These are phyloP conservation scores for Lipomyces orientalis DNA, from an alignment of 805 yeast genomes.

Conservation along the genomic window DNA sequence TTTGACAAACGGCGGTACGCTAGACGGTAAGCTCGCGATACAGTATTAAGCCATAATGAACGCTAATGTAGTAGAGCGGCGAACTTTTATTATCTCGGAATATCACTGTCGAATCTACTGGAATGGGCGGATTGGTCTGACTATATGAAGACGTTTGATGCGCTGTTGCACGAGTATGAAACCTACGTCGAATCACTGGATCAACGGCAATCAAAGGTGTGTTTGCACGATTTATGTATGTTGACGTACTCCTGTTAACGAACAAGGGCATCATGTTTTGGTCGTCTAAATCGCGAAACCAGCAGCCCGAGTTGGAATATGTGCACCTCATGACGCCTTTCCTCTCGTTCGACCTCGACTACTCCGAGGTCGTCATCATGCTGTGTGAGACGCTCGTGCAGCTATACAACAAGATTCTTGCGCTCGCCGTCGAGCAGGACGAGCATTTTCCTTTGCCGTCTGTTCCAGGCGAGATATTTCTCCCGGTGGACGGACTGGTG, in stretches of 20 bases:
- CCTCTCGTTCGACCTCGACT: conserved; percentile 13
- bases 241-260: not conserved
- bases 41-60: not conserved
- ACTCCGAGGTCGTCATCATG: conserved; percentile 4
- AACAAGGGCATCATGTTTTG: not conserved
- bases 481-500: not conserved
- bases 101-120: conserved; percentile 7
- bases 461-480: conserved; percentile 2
- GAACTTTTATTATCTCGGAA: conserved; percentile 8
- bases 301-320: not conserved
- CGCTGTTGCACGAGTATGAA: conserved; percentile 12
- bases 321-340: conserved; percentile 3
- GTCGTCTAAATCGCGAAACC: conserved; percentile 3
- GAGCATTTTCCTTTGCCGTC: not conserved
- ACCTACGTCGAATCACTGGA: conserved; percentile 1
- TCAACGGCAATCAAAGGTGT: not conserved
- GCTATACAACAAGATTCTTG: not conserved
- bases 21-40: not conserved
- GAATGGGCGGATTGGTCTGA: not conserved
- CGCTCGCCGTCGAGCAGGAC: not conserved
- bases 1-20: not conserved
- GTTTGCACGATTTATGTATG: not conserved
- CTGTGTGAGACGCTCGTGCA: conserved; percentile 6
- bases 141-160: conserved; percentile 2
- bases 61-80: conserved; percentile 2